Base-by-base conservation (phyloP, 2,329 filamentous ascomycete species). In the Ophiostoma perfectum region DNA sequence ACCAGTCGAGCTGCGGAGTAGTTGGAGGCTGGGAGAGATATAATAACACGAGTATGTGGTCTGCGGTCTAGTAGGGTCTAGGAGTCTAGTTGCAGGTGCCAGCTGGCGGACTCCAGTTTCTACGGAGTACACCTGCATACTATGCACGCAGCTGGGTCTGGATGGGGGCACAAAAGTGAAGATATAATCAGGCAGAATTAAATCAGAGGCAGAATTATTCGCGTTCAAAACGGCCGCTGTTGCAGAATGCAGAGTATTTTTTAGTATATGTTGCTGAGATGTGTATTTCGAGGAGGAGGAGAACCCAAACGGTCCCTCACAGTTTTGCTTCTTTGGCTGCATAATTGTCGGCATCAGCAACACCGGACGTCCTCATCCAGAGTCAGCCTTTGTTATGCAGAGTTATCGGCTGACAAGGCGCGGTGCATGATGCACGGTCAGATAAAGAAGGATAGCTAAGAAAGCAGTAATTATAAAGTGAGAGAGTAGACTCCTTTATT, bases 331-430 rank as follows among this genome's bases (percentile, higher is more conserved):
- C 27, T 27, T 27, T 27, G 27, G 2, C 27, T 27, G 27, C 27
- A 27, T 27, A 27, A 1, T 27, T 27, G 27, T 27, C 27, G 27
- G 27, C 27, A 27, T 27, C 27, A 27, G 27, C 27, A 27, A 27
- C 27, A 27, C 1, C 27, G 27, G 27, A 27, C 27, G 49, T 55
- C 42, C 6, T 55, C 27, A 18, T 65, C 27, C 27, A 27, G 27
- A 27, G 27, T 27, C 27, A 27, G 63, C 49, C 60, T 67, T 62
- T 63, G 55, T 60, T 49, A 42, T 55, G 49, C 49, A 55, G 27
- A 55, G 18, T 27, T 27, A 14, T 66, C 63, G 64, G 67, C 64
- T 68, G 44, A 36, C 62, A 66, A 63, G 52, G 67, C 63, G 42
- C 66, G 12, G 42, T 65, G 52, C 64, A 63, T 47, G 39, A 38